Conservation (phyloP, 164 flowering plant genomes). For the Taxillus chinensis region DNA sequence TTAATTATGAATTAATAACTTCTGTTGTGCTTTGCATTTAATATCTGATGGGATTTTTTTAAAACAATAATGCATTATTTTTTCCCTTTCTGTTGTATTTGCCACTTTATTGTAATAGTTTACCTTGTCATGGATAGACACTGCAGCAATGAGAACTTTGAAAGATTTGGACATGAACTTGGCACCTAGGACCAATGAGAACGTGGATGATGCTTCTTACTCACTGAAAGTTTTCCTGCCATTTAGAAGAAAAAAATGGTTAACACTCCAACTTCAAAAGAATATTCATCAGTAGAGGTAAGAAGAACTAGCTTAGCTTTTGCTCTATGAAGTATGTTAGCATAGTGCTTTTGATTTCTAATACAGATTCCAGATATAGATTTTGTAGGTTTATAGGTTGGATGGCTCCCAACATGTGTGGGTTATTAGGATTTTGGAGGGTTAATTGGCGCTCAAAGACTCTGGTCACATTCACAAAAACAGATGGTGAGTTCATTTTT, state of each 20-base stretch:
- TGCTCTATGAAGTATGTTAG: background rate
- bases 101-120: background rate
- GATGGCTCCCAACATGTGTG: slow-evolving; percentile 14
- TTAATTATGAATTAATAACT: too few species aligned
- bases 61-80: background rate
- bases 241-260: slow-evolving; percentile 13
- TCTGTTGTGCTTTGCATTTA: too few species aligned
- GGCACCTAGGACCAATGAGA: background rate
- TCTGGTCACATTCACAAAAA: slow-evolving; percentile 15
- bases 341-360: slow-evolving; percentile 2
- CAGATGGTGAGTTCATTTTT: background rate
- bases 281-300: slow-evolving; percentile 30
- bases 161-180: background rate
- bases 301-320: background rate
- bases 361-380: background rate
- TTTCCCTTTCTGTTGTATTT: background rate
- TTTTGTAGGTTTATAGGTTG: slow-evolving; percentile 21
- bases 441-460: slow-evolving; percentile 16
- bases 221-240: slow-evolving; percentile 8
- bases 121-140: background rate
- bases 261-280: slow-evolving; percentile 15
- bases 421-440: slow-evolving; percentile 20
- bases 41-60: too few species aligned
- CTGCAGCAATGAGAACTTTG: slow-evolving; percentile 7
- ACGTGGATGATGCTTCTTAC: slow-evolving; percentile 1